phyloP scores from a whole-genome alignment of 345 rosid genomes.

The Arabidopsis arenosa region DNA sequence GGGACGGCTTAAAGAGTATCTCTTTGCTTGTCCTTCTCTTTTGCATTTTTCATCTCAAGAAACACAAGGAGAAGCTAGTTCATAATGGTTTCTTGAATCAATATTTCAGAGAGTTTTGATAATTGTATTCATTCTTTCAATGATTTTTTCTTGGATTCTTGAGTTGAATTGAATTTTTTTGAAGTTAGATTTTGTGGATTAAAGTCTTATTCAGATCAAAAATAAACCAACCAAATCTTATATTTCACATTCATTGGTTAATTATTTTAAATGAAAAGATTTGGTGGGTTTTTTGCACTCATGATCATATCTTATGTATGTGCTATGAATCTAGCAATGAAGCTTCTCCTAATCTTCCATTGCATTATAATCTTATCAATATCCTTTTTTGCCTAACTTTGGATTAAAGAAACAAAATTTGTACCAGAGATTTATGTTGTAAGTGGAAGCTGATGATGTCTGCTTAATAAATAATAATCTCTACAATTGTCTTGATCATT shows the following conservation, averaged over 20 bases:
- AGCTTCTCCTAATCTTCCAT: slow-evolving; percentile 32
- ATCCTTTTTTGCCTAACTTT: slow-evolving; percentile 41
- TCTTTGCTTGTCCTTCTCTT: slow-evolving; percentile 53
- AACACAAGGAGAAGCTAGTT: slow-evolving; percentile 34
- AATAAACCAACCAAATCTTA: slow-evolving; percentile 39
- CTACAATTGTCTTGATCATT: slow-evolving; percentile 31
- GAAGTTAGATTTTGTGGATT: slow-evolving; percentile 1
- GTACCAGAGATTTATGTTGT: slow-evolving; percentile 10
- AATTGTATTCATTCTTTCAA: slow-evolving; percentile 32
- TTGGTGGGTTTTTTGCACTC: slow-evolving; percentile 29
- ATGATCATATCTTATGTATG: slow-evolving; percentile 36
- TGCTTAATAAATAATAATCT: slow-evolving; percentile 13
- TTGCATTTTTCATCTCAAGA: slow-evolving; percentile 25
- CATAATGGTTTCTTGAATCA: slow-evolving; percentile 29
- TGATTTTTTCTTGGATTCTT: slow-evolving; percentile 18
- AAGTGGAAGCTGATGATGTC: slow-evolving; percentile 46
- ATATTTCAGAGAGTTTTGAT: slow-evolving; percentile 24
- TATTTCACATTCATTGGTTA: slow-evolving; percentile 33
- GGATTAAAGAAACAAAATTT: slow-evolving; percentile 5
- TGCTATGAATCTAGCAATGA: slow-evolving; percentile 41
- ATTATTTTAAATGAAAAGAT: slow-evolving; percentile 1
- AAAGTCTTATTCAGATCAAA: slow-evolving; percentile 26
- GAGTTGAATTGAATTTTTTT: slow-evolving; percentile 6
- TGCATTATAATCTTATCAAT: slow-evolving; percentile 34
- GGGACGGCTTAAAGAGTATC: slow-evolving; percentile 70